Evolutionary conservation across 2,329 filamentous ascomycete species (phyloP).

Genomic region (Microdochium nivale): DNA sequence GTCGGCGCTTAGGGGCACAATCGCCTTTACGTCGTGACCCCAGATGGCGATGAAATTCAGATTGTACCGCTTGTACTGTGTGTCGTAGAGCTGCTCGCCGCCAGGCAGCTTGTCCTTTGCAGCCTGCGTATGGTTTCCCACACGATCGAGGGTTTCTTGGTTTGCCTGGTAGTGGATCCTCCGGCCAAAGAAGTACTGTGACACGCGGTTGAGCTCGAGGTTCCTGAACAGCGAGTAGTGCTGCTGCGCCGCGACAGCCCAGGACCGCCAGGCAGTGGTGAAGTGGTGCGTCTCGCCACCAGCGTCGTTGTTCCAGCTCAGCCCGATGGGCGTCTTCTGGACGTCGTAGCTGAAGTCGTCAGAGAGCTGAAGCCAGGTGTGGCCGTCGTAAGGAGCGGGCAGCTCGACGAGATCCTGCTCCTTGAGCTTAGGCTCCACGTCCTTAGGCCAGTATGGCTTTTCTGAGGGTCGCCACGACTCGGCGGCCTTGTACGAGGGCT

Average conservation of each 20-base stretch:
- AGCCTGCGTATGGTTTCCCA: slow-evolving; percentile 2
- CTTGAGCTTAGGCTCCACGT: slow-evolving; percentile 4
- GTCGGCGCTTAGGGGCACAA: slow-evolving; percentile 29
- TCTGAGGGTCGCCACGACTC: slow-evolving; percentile 29
- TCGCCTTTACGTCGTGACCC: slow-evolving; percentile 37
- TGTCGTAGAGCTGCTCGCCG: slow-evolving; percentile 31
- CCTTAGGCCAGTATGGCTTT: slow-evolving; percentile 12
- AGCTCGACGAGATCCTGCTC: slow-evolving; percentile 5
- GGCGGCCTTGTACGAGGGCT: slow-evolving; percentile 13
- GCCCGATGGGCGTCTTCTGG: slow-evolving; percentile 36
- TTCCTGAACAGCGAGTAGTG: slow-evolving; percentile 42
- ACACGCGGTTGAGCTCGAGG: slow-evolving; percentile 34
- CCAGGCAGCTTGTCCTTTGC: slow-evolving; percentile 5
- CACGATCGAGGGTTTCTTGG: not conserved
- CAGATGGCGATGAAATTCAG: slow-evolving; percentile 46
- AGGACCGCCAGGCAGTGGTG: slow-evolving; percentile 34
- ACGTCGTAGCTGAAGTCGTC: slow-evolving; percentile 27
- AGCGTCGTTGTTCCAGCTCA: slow-evolving; percentile 27
- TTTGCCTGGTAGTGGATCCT: slow-evolving; percentile 12
- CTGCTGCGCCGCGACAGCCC: slow-evolving; percentile 40
- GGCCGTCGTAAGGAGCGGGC: slow-evolving; percentile 26
- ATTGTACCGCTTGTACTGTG: slow-evolving; percentile 39
- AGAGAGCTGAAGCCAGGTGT: slow-evolving; percentile 41
- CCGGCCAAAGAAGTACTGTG: slow-evolving; percentile 36
- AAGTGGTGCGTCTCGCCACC: slow-evolving; percentile 19